phyloP scores from a whole-genome alignment of 495 filamentous ascomycete genomes.

The Aspergillus ostianus region DNA sequence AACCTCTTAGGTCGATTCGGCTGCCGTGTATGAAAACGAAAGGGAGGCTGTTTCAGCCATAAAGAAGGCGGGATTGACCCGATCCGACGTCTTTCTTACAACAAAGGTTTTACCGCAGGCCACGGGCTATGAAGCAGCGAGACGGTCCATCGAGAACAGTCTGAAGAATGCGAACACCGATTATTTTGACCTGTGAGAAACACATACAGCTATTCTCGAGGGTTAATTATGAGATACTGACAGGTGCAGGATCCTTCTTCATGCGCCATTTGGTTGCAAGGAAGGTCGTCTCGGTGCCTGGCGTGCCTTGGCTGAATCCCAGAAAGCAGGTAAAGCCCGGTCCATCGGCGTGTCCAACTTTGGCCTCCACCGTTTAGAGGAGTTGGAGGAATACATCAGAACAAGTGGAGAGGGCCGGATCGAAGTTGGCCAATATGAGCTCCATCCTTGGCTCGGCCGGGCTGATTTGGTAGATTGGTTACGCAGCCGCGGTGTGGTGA shows the following conservation, averaged over 20 bases:
- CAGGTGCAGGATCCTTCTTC: slow-evolving; percentile 46
- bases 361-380: slow-evolving; percentile 54
- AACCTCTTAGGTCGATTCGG: background rate
- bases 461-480: slow-evolving; percentile 77
- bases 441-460: slow-evolving; percentile 81
- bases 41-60: background rate
- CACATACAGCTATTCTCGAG: background rate
- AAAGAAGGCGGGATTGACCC: background rate
- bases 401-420: slow-evolving; percentile 73
- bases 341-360: slow-evolving; percentile 58
- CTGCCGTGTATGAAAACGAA: background rate
- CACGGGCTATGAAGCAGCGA: background rate
- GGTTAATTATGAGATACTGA: no score
- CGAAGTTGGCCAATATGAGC: slow-evolving; percentile 80
- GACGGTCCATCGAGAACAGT: background rate
- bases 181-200: background rate
- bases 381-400: slow-evolving; percentile 70
- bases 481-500: slow-evolving; percentile 59
- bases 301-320: slow-evolving; percentile 52
- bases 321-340: slow-evolving; percentile 45
- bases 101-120: background rate
- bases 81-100: background rate
- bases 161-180: background rate
- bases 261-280: slow-evolving; percentile 55
- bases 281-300: slow-evolving; percentile 45